These are phyloP conservation scores for Hippophae gyantsensis DNA, from an alignment of 306 rosid genomes.

Conservation along the genomic window DNA sequence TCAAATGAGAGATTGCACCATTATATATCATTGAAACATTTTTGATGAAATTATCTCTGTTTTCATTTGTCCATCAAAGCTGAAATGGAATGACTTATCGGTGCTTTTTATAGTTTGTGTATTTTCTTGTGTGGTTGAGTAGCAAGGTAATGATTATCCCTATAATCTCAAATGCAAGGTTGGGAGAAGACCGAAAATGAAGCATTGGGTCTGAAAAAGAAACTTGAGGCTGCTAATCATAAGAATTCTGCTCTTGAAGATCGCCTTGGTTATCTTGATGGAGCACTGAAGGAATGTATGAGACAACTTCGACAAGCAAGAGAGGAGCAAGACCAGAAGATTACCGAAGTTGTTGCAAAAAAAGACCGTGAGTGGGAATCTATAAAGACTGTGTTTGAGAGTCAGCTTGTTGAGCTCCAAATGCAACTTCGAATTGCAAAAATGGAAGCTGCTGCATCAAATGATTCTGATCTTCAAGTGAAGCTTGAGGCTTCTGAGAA, in stretches of 20 bases:
- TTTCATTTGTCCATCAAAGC: too few relatives aligned
- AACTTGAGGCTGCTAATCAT: conserved; percentile 52
- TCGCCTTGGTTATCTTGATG: conserved; percentile 70
- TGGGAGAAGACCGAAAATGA: conserved; percentile 86
- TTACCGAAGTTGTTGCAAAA: conserved; percentile 36
- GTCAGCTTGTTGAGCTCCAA: conserved; percentile 44
- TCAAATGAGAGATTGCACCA: background rate
- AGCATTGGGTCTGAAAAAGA: conserved; percentile 39
- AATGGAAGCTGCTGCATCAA: conserved; percentile 34
- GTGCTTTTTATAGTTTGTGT: background rate
- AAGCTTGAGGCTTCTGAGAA: conserved; percentile 41
- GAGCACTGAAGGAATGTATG: conserved; percentile 74
- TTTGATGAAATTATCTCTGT: too few relatives aligned
- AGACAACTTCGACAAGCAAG: conserved; percentile 79
- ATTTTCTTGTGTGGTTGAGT: background rate
- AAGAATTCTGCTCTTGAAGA: conserved; percentile 58
- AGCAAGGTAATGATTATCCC: background rate
- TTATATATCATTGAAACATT: background rate
- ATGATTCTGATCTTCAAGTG: conserved; percentile 31
- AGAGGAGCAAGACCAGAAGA: conserved; percentile 58
- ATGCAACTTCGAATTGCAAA: conserved; percentile 50
- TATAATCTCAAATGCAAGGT: conserved; percentile 31
- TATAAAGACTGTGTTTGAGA: conserved; percentile 43
- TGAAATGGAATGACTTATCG: too few relatives aligned
- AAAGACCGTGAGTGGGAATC: conserved; percentile 48